Base-by-base conservation (phyloP, 768 basidiomycete genomes). In the Amanita phalloides region DNA sequence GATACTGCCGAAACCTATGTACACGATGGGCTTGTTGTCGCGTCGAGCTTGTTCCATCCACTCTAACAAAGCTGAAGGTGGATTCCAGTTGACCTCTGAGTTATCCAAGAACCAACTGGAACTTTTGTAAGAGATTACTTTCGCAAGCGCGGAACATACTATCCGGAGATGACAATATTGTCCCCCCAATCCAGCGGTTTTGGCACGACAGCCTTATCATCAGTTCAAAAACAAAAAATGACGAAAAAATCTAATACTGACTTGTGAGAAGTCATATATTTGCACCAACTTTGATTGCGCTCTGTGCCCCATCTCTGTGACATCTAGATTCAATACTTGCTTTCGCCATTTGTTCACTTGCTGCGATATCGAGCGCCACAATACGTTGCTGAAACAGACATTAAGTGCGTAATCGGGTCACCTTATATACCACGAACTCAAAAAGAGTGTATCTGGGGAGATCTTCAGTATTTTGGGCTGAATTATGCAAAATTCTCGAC, bases 1-100 rank as follows among this genome's bases (percentile, higher is more conserved):
- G 52, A 86, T 82, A 25, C 78, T 81, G 1, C 82, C 83, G 56
- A 84, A 84, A 1, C 82, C 82, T 45, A 86, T 83, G 60, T 86
- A 86, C 2, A 86, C 83, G 44, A 86, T 70, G 0, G 81, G 69
- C 58, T 79, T 81, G 1, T 67, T 66, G 49, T 84, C 81, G 3
- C 57, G 55, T 14, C 74, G 70, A 1, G 84, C 83, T 55, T 76
- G 72, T 14, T 61, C 61, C 65, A 86, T 82, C 63, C 77, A 86
- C 10, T 67, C 66, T 1, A 76, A 45, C 1, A 86, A 69, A 11
- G 66, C 66, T 8, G 65, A 55, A 0, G 81, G 74, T 2, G 82
- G 75, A 3, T 64, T 66, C 83, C 83, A 86, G 46, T 66, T 68
- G 6, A 69, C 62, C 51, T 84, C 83, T 7, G 79, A 74, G 53